Percentiles rank a stretch among this genome's conserved stretches.
These are phyloP conservation scores for Micractinium sp. DNA, from an alignment of 139 green algal species.

Conservation along the genomic window DNA sequence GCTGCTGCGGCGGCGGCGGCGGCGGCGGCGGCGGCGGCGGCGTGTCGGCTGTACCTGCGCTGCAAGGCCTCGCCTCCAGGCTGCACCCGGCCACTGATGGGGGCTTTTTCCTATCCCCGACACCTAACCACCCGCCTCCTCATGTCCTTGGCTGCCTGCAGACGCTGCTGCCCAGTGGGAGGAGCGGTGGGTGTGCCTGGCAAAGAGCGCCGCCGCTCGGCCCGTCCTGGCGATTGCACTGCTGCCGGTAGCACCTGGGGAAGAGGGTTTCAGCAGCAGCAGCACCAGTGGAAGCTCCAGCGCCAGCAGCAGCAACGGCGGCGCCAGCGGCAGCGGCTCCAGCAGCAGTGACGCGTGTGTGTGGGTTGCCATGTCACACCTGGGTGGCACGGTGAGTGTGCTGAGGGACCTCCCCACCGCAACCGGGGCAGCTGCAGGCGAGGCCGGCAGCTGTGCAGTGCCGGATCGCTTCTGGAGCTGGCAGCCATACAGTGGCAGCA, in stretches of 20 bases:
- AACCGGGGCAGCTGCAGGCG: not conserved
- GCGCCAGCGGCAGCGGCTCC: not conserved
- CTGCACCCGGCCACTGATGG: too few species aligned
- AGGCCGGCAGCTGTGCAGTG: not conserved
- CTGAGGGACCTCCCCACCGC: not conserved
- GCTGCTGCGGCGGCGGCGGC: too few species aligned
- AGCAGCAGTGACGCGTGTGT: not conserved
- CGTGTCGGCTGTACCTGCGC: too few species aligned
- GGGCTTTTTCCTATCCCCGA: too few species aligned
- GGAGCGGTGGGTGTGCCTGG: constrained; percentile 12
- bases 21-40: too few species aligned
- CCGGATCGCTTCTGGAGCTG: not conserved
- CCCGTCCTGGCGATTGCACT: not conserved
- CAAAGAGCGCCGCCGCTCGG: not conserved
- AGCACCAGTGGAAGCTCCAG: not conserved
- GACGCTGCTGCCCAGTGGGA: not conserved
- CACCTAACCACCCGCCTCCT: not conserved
- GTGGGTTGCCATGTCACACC: not conserved
- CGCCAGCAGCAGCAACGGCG: not conserved
- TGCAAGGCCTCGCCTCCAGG: too few species aligned
- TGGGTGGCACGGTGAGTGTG: not conserved
- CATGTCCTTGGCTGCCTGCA: not conserved
- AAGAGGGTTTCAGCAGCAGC: not conserved
- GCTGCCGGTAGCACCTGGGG: not conserved
- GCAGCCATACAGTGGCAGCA: not conserved